These are phyloP conservation scores for Exophiala lecanii-corni DNA, from an alignment of 2,329 filamentous ascomycete species.

Conservation along the genomic window DNA sequence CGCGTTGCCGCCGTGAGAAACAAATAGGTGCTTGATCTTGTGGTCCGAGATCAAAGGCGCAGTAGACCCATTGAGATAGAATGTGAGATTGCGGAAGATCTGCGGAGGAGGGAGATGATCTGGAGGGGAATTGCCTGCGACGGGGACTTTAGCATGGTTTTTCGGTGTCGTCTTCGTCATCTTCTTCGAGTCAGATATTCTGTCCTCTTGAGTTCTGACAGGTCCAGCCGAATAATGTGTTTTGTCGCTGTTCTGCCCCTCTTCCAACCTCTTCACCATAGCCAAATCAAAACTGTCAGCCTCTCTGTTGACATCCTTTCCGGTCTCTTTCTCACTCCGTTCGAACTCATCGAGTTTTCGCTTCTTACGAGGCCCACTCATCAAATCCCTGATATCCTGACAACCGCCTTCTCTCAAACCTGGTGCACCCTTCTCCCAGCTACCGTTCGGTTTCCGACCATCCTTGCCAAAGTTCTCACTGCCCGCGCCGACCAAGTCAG, in stretches of 20 bases:
- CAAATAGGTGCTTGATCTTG: constrained; percentile 73
- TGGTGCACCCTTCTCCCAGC: constrained; percentile 43
- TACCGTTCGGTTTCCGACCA: constrained; percentile 49
- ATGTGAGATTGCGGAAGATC: constrained; percentile 66
- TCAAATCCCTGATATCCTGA: constrained; percentile 44
- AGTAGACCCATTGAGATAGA: constrained; percentile 87
- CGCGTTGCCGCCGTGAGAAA: constrained; percentile 66
- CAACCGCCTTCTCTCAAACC: constrained; percentile 30
- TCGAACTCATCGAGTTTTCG: constrained; percentile 24
- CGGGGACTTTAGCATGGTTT: background rate
- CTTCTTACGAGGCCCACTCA: constrained; percentile 44
- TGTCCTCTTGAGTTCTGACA: background rate
- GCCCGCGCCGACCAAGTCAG: constrained; percentile 61
- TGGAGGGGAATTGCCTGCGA: constrained; percentile 7
- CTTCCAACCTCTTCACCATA: background rate
- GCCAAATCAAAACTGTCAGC: background rate
- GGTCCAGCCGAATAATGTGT: background rate
- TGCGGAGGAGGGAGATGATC: constrained; percentile 28
- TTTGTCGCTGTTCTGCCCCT: background rate
- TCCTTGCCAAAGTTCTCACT: constrained; percentile 52
- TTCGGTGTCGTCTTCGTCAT: background rate
- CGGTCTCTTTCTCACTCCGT: background rate
- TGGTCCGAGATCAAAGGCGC: constrained; percentile 78
- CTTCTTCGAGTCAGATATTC: constrained; percentile 7
- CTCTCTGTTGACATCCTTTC: background rate